A percentile compares a stretch with the other conserved stretches of the same genome.
Conservation (phyloP, 2,329 filamentous ascomycete species). For the Sphaerulina musiva region DNA sequence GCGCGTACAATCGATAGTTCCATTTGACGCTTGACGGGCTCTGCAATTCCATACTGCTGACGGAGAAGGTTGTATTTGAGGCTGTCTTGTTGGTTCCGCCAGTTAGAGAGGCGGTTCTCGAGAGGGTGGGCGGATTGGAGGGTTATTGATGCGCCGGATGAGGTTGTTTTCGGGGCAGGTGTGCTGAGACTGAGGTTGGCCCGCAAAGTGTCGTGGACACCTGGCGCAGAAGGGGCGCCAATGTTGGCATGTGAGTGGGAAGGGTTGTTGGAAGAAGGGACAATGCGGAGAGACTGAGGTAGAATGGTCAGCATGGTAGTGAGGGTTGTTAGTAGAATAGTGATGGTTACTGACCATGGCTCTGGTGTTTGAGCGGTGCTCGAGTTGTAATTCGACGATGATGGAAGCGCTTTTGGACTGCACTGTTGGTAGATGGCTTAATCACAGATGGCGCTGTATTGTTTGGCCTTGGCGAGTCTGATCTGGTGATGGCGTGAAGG, state of each 20-base stretch:
- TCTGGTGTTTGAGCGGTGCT: conserved; percentile 4
- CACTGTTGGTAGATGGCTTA: not conserved
- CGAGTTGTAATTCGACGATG: not conserved
- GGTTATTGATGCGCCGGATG: conserved; percentile 39
- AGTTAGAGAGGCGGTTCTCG: conserved; percentile 79
- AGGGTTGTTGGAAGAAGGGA: conserved; percentile 62
- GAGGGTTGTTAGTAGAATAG: not conserved
- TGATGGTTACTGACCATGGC: conserved; percentile 11
- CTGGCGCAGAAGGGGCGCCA: conserved; percentile 81
- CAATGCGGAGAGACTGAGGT: conserved; percentile 63
- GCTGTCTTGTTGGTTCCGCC: conserved; percentile 81
- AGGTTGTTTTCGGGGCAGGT: conserved; percentile 41
- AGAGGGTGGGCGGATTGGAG: conserved; percentile 77
- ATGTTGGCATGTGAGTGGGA: conserved; percentile 47
- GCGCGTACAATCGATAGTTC: conserved; percentile 81
- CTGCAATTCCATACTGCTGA: conserved; percentile 82
- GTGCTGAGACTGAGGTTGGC: conserved; percentile 61
- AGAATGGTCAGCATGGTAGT: conserved; percentile 6
- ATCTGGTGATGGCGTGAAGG: conserved; percentile 5
- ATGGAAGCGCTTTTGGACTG: not conserved
- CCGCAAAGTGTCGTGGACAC: conserved; percentile 88
- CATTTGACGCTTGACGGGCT: conserved; percentile 89
- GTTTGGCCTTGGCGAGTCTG: not conserved
- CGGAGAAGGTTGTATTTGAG: conserved; percentile 85
- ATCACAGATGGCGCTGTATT: not conserved